A percentile compares a stretch with the other conserved stretches of the same genome.
Conservation (phyloP, 2,329 filamentous ascomycete species). For the Beauveria varroae region DNA sequence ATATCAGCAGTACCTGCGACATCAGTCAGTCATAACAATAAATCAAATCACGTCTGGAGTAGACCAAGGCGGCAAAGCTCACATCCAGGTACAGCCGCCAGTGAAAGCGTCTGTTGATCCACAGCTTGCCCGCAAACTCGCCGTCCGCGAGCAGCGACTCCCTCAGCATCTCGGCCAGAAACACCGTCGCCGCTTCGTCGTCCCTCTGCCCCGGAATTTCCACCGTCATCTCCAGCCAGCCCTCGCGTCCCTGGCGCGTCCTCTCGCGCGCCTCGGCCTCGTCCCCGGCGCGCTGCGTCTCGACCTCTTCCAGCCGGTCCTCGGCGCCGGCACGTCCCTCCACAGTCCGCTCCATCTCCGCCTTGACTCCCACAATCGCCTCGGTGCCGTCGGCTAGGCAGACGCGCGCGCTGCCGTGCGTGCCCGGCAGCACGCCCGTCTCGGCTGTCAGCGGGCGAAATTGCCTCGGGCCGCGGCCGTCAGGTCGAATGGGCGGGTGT, state of each 20-base stretch:
- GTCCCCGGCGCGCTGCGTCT: slow-evolving; percentile 29
- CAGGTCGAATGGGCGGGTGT: slow-evolving; percentile 77
- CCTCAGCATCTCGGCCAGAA: slow-evolving; percentile 77
- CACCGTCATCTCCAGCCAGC: slow-evolving; percentile 86
- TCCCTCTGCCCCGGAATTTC: slow-evolving; percentile 88
- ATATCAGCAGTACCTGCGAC: slow-evolving; percentile 76
- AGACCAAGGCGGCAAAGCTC: slow-evolving; percentile 28
- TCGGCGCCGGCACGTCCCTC: slow-evolving; percentile 18
- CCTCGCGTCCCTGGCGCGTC: slow-evolving; percentile 39
- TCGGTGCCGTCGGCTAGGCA: slow-evolving; percentile 95
- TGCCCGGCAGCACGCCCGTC: slow-evolving; percentile 77
- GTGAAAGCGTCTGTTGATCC: slow-evolving; percentile 87
- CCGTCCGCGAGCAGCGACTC: slow-evolving; percentile 76
- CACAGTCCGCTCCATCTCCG: slow-evolving; percentile 74
- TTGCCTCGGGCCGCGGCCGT: slow-evolving; percentile 73
- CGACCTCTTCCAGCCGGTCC: slow-evolving; percentile 20
- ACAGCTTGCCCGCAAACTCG: slow-evolving; percentile 61
- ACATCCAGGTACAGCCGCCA: slow-evolving; percentile 97
- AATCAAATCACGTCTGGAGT: neutral
- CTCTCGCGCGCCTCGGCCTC: slow-evolving; percentile 31
- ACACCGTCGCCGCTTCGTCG: slow-evolving; percentile 83
- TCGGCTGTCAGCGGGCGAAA: slow-evolving; percentile 90
- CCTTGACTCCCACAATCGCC: slow-evolving; percentile 91
- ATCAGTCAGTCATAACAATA: neutral
- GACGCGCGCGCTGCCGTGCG: slow-evolving; percentile 87